Base-by-base conservation (phyloP, 306 rosid species). In the Mimosa bimucronata region DNA sequence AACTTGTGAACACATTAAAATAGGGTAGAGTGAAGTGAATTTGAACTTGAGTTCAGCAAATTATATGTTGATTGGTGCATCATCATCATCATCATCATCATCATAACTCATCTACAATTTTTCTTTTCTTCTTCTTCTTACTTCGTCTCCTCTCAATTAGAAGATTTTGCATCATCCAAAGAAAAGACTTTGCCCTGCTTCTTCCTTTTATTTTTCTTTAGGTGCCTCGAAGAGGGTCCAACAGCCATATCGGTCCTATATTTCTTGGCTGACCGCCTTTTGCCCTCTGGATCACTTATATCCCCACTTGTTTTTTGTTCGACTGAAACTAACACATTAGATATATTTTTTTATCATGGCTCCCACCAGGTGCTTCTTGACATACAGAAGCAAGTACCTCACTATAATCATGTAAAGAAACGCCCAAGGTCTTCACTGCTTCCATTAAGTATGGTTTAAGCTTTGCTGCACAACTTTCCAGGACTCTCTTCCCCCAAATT, bases 401-500 rank as follows among this genome's bases (percentile, higher is more conserved):
- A 82, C 96, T 88, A 73, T 91, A 95, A 82, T 88, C 92, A 84
- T 83, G 84, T 45, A 92, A 69, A 52, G 84, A 78, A 68, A 87
- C 75, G 37, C 86, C 87, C 87, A 82, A 74, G 26, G 81, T 74
- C 76, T 82, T 69, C 75, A 90, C 90, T 69, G 97, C 91, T 72
- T 92, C 89, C 72, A 46, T 68, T 83, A 92, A 64, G 82, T 82
- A 87, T 23, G 94, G 92, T 84, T 88, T 95, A 71, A 95, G 81
- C 85, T 86, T 92, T 57, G 81, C 29, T 40, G 92, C 86, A 86
- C 90, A 92, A 79, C 81, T 84, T 83, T 83, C 86, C 71, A 95
- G 90, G 73, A 92, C 97, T 79, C 77, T 91, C n/a, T 83, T 89
- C 97, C 30, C 89, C 97, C 78, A 95, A 80, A 87, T 79, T 89